Percentiles rank a stretch among this genome's conserved stretches.
Evolutionary conservation across 148 eudicot genomes (phyloP).

Genomic region (Rhododendron ovatum): DNA sequence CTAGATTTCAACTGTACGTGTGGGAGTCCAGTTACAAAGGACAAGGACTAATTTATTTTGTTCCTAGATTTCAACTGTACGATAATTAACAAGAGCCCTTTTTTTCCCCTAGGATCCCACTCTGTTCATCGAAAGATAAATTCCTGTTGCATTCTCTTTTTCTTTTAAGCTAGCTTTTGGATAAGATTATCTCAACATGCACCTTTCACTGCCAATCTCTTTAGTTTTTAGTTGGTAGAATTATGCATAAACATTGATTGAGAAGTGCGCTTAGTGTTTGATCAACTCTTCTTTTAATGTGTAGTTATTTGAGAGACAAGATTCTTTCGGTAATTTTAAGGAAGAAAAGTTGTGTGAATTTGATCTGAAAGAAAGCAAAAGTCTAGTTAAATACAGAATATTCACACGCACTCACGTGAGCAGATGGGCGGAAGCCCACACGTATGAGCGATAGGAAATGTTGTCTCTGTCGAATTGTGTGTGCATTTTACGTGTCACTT

Average conservation of each 20-base stretch:
- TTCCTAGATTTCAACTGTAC: background rate
- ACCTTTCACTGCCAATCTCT: background rate
- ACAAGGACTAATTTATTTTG: background rate
- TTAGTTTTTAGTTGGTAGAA: too few species aligned
- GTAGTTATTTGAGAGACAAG: background rate
- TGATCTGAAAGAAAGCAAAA: background rate
- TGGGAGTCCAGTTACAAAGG: background rate
- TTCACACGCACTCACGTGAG: background rate
- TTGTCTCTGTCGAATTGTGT: too few species aligned
- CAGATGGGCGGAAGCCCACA: too few species aligned
- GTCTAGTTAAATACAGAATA: background rate
- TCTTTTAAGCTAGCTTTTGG: background rate
- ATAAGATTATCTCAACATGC: background rate
- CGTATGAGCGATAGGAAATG: background rate
- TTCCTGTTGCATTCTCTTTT: background rate
- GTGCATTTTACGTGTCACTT: background rate
- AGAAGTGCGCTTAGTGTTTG: background rate
- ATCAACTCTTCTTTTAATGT: conserved; percentile 7
- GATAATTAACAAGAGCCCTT: background rate
- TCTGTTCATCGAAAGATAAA: background rate
- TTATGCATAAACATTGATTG: background rate
- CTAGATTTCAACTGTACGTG: background rate
- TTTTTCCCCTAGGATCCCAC: conserved; percentile 8
- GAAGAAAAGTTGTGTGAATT: background rate
- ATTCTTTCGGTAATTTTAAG: background rate